Evolutionary conservation across 2,329 filamentous ascomycete genomes (phyloP).

Genomic region (Fusarium sp.): DNA sequence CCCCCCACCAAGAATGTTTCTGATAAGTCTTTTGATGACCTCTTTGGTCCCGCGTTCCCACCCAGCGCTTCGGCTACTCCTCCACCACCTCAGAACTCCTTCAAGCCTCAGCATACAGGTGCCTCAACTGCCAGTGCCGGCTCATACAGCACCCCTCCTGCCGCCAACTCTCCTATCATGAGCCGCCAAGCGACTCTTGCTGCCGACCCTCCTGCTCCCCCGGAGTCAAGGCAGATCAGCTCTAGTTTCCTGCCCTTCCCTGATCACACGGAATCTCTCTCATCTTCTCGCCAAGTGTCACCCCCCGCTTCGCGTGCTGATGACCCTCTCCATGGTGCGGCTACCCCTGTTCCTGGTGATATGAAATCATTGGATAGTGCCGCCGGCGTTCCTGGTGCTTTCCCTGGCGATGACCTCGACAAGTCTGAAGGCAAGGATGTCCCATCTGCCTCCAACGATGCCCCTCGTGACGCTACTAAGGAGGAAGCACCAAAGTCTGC

Average conservation of each 20-base stretch:
- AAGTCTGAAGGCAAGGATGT: slow-evolving; percentile 52
- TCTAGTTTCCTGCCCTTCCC: slow-evolving; percentile 81
- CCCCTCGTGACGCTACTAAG: slow-evolving; percentile 31
- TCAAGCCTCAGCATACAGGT: slow-evolving; percentile 69
- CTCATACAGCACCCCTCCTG: slow-evolving; percentile 66
- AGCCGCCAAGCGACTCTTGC: slow-evolving; percentile 71
- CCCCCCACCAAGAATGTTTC: slow-evolving; percentile 61
- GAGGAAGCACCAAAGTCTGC: slow-evolving; percentile 42
- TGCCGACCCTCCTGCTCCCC: slow-evolving; percentile 71
- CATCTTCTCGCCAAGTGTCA: slow-evolving; percentile 83
- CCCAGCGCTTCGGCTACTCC: slow-evolving; percentile 59
- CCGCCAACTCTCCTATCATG: slow-evolving; percentile 72
- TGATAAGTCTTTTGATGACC: slow-evolving; percentile 84
- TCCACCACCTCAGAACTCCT: slow-evolving; percentile 56
- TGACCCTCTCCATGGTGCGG: slow-evolving; percentile 58
- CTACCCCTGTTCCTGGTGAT: slow-evolving; percentile 48
- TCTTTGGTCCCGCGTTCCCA: slow-evolving; percentile 80
- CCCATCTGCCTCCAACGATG: slow-evolving; percentile 51
- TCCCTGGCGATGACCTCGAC: slow-evolving; percentile 55
- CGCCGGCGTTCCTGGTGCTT: slow-evolving; percentile 49
- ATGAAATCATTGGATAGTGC: slow-evolving; percentile 35
- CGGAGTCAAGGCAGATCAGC: slow-evolving; percentile 81
- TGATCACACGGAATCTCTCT: slow-evolving; percentile 75
- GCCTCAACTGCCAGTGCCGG: slow-evolving; percentile 66
- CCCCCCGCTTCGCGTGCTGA: slow-evolving; percentile 72